These are phyloP conservation scores for Chaetomidium leptoderma DNA, from an alignment of 495 filamentous ascomycete genomes.

Conservation along the genomic window DNA sequence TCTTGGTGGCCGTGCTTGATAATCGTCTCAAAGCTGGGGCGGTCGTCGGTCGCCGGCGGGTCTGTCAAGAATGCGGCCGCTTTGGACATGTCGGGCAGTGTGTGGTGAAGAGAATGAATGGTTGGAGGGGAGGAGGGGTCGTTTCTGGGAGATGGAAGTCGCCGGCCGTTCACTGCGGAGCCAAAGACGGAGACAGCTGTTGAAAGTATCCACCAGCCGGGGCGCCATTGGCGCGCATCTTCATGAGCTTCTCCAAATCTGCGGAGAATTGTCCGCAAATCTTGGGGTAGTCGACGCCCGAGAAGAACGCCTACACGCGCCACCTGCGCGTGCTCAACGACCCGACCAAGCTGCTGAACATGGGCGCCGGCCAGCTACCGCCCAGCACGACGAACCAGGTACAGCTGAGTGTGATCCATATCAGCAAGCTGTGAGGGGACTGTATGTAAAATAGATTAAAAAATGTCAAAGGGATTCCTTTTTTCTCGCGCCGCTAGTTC, in stretches of 20 bases:
- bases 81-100: slow-evolving; percentile 17
- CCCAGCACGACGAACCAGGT: slow-evolving; percentile 3
- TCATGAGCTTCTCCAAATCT: no score
- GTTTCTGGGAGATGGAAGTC: no score
- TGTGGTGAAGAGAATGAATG: not conserved
- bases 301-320: slow-evolving; percentile 2
- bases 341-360: slow-evolving; percentile 1
- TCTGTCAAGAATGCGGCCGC: slow-evolving; percentile 54
- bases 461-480: no score
- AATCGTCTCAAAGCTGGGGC: slow-evolving; percentile 50
- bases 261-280: no score
- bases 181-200: no score
- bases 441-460: no score
- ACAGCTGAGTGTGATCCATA: not conserved
- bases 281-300: not conserved
- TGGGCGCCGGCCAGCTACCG: slow-evolving; percentile 6
- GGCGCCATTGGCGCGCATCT: no score
- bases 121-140: not conserved
- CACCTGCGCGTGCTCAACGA: slow-evolving; percentile 4
- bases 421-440: not conserved
- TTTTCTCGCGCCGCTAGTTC: not conserved
- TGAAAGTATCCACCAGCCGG: no score
- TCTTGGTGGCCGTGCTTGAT: slow-evolving; percentile 62
- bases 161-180: no score
- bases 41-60: slow-evolving; percentile 73